These are phyloP conservation scores for Chlorella sp. DNA, from an alignment of 139 green algal species.

Conservation along the genomic window DNA sequence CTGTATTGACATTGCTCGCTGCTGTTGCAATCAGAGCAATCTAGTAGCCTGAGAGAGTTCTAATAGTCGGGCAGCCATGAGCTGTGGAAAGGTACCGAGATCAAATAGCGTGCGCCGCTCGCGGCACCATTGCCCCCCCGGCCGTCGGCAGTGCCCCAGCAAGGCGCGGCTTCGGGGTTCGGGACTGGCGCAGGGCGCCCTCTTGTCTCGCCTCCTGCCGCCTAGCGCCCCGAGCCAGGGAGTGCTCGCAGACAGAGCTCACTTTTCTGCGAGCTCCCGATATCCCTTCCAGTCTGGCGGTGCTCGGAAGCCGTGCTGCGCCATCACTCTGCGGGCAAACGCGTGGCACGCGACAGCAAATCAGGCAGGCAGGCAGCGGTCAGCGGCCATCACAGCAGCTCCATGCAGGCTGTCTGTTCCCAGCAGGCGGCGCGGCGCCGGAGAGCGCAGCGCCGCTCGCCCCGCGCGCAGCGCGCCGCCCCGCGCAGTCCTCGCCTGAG, in stretches of 20 bases:
- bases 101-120: too few relatives aligned
- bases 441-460: not conserved
- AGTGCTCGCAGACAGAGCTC: slow-evolving; percentile 2
- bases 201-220: too few relatives aligned
- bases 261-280: slow-evolving; percentile 92
- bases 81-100: too few relatives aligned
- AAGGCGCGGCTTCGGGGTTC: too few relatives aligned
- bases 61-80: too few relatives aligned
- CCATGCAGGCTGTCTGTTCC: not conserved
- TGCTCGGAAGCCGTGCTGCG: slow-evolving; percentile 47
- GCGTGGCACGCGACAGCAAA: not conserved
- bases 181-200: too few relatives aligned
- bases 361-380: slow-evolving; percentile 25
- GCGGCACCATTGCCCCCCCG: too few relatives aligned
- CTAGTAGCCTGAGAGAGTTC: too few relatives aligned
- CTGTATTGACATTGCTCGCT: too few relatives aligned
- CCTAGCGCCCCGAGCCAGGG: too few relatives aligned
- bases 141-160: too few relatives aligned
- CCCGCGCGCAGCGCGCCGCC: not conserved
- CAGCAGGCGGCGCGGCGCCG: not conserved
- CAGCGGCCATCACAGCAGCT: not conserved
- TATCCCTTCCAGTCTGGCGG: slow-evolving; percentile 80
- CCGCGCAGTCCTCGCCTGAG: slow-evolving; percentile 36
- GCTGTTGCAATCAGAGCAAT: too few relatives aligned
- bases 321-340: slow-evolving; percentile 61